These are phyloP conservation scores for Magnaporthales sp. DNA, from an alignment of 2,329 filamentous ascomycete species.

Conservation along the genomic window DNA sequence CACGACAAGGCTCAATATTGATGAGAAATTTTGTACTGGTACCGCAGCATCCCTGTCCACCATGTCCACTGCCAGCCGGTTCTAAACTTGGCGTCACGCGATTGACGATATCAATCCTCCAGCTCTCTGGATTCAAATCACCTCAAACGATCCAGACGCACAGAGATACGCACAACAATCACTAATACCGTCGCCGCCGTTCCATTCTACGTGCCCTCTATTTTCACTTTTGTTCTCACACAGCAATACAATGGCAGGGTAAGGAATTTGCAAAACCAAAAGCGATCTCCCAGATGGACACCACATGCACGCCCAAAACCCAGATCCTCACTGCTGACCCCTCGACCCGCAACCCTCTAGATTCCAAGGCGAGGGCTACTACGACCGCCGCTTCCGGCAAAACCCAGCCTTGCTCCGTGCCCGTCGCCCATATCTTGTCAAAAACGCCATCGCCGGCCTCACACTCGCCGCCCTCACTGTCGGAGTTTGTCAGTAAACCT, in stretches of 20 bases:
- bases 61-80: neutral
- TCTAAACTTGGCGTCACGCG: neutral
- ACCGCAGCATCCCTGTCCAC: neutral
- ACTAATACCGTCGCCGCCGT: neutral
- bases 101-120: neutral
- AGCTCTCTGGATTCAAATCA: neutral
- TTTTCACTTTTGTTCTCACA: neutral
- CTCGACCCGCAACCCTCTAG: neutral
- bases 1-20: neutral
- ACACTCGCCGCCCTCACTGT: slow-evolving; percentile 67
- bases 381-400: slow-evolving; percentile 79
- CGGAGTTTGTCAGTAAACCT: slow-evolving; percentile 64
- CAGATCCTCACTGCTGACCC: neutral
- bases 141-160: neutral
- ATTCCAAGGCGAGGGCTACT: slow-evolving; percentile 62
- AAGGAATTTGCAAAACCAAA: neutral
- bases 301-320: neutral
- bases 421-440: slow-evolving; percentile 81
- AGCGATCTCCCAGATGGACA: neutral
- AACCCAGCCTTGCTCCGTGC: slow-evolving; percentile 85
- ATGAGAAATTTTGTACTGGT: neutral
- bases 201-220: neutral
- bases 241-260: neutral
- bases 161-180: neutral
- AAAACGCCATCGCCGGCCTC: slow-evolving; percentile 77